Evolutionary conservation across 108 stramenopile species (phyloP).

Genomic region (Fistulifera pelliculosa): DNA sequence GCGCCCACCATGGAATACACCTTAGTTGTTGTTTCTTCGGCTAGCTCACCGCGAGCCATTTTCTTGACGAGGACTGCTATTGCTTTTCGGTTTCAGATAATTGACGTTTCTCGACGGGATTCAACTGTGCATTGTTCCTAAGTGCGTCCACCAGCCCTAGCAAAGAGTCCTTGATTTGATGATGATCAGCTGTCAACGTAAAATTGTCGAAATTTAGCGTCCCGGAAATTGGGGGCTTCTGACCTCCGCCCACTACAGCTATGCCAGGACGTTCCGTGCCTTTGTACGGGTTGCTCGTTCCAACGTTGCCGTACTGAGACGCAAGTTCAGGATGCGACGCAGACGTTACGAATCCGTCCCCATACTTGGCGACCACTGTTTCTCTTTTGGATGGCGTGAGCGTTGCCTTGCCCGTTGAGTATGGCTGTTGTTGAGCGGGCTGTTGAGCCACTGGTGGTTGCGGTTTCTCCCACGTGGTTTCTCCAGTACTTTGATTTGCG

Average conservation of each 20-base stretch:
- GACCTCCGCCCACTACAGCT: constrained; percentile 18
- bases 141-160: constrained; percentile 33
- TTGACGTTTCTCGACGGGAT: constrained; percentile 66
- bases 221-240: constrained; percentile 54
- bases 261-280: constrained; percentile 64
- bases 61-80: constrained; percentile 66
- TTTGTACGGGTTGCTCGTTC: constrained; percentile 79
- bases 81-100: constrained; percentile 67
- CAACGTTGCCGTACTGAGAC: constrained; percentile 82
- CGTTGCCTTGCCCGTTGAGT: constrained; percentile 7
- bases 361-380: constrained; percentile 70
- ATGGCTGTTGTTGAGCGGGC: constrained; percentile 1
- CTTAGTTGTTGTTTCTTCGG: constrained; percentile 41
- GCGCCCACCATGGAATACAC: constrained; percentile 34
- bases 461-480: constrained; percentile 80
- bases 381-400: constrained; percentile 20
- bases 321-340: constrained; percentile 80
- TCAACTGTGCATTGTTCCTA: constrained; percentile 20
- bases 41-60: constrained; percentile 52
- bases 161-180: constrained; percentile 51
- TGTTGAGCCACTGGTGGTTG: constrained; percentile 12
- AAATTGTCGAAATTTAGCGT: constrained; percentile 38
- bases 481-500: constrained; percentile 78
- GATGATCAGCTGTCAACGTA: constrained; percentile 36
- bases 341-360: constrained; percentile 84